Conservation (phyloP, 2,329 filamentous ascomycete species). For the Colletotrichum theobromicola region DNA sequence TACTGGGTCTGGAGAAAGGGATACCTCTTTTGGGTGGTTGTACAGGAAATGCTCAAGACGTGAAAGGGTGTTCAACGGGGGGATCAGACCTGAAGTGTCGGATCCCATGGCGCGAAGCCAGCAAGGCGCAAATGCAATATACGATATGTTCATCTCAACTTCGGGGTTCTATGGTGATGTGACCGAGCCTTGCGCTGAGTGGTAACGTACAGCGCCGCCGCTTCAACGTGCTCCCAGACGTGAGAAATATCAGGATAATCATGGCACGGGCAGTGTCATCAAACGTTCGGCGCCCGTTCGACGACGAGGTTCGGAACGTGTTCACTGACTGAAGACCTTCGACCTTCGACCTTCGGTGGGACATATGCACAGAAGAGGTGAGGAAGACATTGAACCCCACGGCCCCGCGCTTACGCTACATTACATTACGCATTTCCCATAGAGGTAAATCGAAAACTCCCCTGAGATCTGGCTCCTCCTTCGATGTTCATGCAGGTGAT, state of each 20-base stretch:
- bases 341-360: too few species aligned
- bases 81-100: not conserved
- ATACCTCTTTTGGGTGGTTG: conserved; percentile 19
- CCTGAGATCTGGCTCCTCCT: not conserved
- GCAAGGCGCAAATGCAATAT: conserved; percentile 40
- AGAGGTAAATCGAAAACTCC: not conserved
- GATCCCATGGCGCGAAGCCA: conserved; percentile 20
- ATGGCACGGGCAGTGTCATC: not conserved
- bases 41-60: conserved; percentile 24
- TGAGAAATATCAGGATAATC: not conserved
- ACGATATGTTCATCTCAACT: conserved; percentile 31
- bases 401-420: not conserved
- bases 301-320: not conserved
- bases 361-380: not conserved
- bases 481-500: not conserved
- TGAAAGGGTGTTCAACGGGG: conserved; percentile 19
- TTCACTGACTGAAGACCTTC: not conserved
- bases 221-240: not conserved
- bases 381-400: not conserved
- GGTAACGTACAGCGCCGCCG: not conserved
- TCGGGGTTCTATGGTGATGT: not conserved
- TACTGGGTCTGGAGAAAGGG: conserved; percentile 1
- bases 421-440: not conserved
- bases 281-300: not conserved
- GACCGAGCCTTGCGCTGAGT: not conserved